Conservation (phyloP, 768 basidiomycete species). For the Trametopsis cervina region DNA sequence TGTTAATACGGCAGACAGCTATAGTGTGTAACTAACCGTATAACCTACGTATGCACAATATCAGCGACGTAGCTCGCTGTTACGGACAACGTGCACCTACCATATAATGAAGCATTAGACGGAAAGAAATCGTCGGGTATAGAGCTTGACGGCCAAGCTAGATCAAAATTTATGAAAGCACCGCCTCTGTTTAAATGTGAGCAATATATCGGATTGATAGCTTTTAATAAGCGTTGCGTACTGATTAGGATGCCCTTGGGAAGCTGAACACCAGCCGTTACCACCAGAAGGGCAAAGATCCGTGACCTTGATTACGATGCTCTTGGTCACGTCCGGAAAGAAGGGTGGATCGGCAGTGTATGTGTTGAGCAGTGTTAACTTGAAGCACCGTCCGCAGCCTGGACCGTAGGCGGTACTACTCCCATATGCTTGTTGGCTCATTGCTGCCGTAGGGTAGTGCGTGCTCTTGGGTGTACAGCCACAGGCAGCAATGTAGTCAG, state of each 20-base stretch:
- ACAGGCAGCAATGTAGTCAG: constrained; percentile 60
- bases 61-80: too few relatives aligned
- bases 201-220: not conserved
- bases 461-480: constrained; percentile 55
- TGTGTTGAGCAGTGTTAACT: constrained; percentile 65
- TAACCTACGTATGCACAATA: constrained; percentile 25
- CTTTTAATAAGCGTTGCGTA: constrained; percentile 27
- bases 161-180: constrained; percentile 72
- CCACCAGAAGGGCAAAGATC: constrained; percentile 67
- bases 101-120: constrained; percentile 59
- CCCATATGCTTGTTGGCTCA: constrained; percentile 76
- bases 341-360: constrained; percentile 63
- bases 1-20: not conserved
- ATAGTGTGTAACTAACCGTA: constrained; percentile 24
- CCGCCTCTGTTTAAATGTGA: constrained; percentile 44
- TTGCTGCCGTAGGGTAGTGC: constrained; percentile 71
- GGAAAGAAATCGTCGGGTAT: constrained; percentile 74
- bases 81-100: constrained; percentile 34
- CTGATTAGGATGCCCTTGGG: constrained; percentile 52
- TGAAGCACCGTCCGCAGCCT: constrained; percentile 74
- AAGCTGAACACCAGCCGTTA: constrained; percentile 68
- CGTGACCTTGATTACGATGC: constrained; percentile 69
- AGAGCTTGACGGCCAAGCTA: constrained; percentile 64
- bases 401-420: constrained; percentile 67
- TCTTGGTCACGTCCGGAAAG: constrained; percentile 51